A percentile compares a stretch with the other conserved stretches of the same genome.
Evolutionary conservation across 495 filamentous ascomycete species (phyloP).

Genomic region (Talaromyces borbonicus): DNA sequence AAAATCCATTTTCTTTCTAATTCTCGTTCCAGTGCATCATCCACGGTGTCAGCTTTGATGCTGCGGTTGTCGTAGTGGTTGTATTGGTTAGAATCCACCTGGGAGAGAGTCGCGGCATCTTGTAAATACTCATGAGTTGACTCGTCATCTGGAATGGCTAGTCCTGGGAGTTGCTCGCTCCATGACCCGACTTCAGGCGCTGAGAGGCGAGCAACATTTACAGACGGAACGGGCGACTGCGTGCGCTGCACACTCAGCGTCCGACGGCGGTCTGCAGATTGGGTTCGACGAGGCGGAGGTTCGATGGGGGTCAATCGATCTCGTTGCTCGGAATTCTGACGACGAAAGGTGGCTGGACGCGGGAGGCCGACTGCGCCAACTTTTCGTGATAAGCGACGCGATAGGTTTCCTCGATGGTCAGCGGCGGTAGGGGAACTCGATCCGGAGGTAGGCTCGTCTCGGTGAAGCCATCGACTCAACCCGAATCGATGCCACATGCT

Average conservation of each 20-base stretch:
- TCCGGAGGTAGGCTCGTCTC: conserved; percentile 24
- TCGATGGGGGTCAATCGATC: conserved; percentile 58
- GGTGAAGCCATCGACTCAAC: conserved; percentile 37
- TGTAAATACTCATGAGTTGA: not conserved
- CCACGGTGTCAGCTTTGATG: conserved; percentile 1
- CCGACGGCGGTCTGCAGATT: conserved; percentile 61
- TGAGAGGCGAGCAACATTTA: conserved; percentile 30
- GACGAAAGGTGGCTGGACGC: conserved; percentile 62
- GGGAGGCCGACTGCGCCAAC: conserved; percentile 69
- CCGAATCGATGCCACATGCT: conserved; percentile 43
- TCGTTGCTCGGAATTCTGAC: conserved; percentile 70
- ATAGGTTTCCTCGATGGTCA: conserved; percentile 25
- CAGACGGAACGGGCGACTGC: conserved; percentile 31
- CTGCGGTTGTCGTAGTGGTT: conserved; percentile 3
- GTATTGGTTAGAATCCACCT: conserved; percentile 1
- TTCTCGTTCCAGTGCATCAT: conserved; percentile 60
- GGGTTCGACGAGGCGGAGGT: conserved; percentile 59
- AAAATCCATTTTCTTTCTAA: conserved; percentile 88
- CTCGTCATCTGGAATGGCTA: not conserved
- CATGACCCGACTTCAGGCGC: conserved; percentile 37
- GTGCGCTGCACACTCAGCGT: conserved; percentile 37
- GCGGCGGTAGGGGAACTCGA: conserved; percentile 15
- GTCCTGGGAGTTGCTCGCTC: conserved; percentile 20
- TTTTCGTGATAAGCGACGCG: conserved; percentile 51
- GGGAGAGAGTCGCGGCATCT: conserved; percentile 4